Evolutionary conservation across 352 stramenopile species (phyloP).

Genomic region (Pythium aphanidermatum): DNA sequence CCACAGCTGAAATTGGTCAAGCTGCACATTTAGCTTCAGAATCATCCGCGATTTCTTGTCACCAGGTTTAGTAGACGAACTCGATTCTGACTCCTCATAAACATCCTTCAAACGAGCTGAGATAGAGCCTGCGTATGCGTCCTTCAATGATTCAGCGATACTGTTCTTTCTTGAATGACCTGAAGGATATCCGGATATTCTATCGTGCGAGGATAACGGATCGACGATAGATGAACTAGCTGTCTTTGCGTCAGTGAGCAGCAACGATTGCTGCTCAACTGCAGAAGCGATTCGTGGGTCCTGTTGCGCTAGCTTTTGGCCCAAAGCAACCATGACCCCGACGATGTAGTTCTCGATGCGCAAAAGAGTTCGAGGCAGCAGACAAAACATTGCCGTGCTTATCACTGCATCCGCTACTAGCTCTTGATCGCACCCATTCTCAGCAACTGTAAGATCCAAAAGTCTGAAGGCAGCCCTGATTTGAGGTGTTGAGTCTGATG

Average conservation of each 20-base stretch:
- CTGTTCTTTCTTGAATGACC: conserved; percentile 43
- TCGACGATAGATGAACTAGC: conserved; percentile 1
- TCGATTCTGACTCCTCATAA: conserved; percentile 4
- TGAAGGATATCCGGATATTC: conserved; percentile 5
- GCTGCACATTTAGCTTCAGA: conserved; percentile 36
- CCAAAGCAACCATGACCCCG: conserved; percentile 7
- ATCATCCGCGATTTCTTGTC: conserved; percentile 7
- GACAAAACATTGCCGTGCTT: conserved; percentile 8
- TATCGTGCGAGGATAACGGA: conserved; percentile 9
- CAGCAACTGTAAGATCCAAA: no score
- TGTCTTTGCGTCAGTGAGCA: conserved; percentile 2
- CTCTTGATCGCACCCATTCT: not conserved
- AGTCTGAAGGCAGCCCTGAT: conserved; percentile 2
- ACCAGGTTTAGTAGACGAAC: conserved; percentile 9
- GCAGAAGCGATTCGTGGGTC: conserved; percentile 18
- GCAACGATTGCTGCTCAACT: conserved; percentile 9
- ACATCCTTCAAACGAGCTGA: conserved; percentile 27
- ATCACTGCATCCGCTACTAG: not conserved
- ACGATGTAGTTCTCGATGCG: conserved; percentile 21
- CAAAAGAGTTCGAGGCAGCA: conserved; percentile 18
- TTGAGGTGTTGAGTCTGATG: conserved; percentile 4
- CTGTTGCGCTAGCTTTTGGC: conserved; percentile 19
- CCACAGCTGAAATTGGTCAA: conserved; percentile 59
- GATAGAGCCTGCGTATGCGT: conserved; percentile 27
- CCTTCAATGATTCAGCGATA: conserved; percentile 43